Base-by-base conservation (phyloP, 1,284 basidiomycete species). In the Prillingera fragicola region DNA sequence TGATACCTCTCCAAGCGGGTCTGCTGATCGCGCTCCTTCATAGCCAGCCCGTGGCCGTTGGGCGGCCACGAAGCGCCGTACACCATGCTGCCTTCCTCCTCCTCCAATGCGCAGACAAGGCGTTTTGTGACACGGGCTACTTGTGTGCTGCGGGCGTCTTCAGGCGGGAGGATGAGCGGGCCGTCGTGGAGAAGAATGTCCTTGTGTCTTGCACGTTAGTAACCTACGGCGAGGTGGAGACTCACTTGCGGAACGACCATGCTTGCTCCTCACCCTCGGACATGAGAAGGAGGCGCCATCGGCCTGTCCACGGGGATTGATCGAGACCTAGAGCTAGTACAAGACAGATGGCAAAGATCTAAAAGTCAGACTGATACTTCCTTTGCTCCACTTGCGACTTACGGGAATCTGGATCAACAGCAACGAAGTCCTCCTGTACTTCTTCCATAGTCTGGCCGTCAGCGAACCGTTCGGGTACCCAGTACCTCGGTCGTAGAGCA, bases 241-340 rank as follows among this genome's bases (percentile, higher is more conserved):
- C 71, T 44, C 46, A 74, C 71, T 74, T 70, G 28, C 71, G 55
- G 19, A 70, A 63, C 3, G 72, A 69, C 76, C 76, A 77, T 22
- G 72, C 69, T 45, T 74, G 59, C 57, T 77, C 76, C 48, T 78
- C 76, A 29, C 62, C 44, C 48, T 75, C 74, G 3, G 65, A 69
- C 74, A 78, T 76, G 36, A 78, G 56, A 17, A 78, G 52, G 23
- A 78, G 53, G n/a, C 75, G 56, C 76, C 76, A 78, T 42, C 76
- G 54, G 4, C 70, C 62, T 0, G 75, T 76, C 13, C 64, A 52
- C 4, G 73, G 72, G 36, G 65, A 64, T 58, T 77, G 75, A 45
- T 77, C 73, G 10, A 76, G 58, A 0, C 75, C 75, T 19, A 77
- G 59, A 0, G 74, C 75, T 15, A 78, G 60, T 21, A 77, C 70